These are phyloP conservation scores for Datisca glomerata DNA, from an alignment of 306 rosid species.

Conservation along the genomic window DNA sequence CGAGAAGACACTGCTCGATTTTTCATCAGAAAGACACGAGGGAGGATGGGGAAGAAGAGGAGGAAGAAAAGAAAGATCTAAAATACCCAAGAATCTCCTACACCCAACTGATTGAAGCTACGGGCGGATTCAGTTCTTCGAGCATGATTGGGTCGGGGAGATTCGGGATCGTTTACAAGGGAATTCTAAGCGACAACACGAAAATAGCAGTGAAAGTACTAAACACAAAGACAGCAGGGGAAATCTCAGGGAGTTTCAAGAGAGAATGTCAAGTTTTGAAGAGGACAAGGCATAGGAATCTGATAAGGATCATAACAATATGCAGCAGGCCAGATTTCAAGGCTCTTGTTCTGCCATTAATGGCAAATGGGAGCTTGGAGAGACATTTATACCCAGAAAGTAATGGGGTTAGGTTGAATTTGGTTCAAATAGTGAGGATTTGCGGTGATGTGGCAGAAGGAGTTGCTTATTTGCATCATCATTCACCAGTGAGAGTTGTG, in stretches of 20 bases:
- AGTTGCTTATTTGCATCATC: conserved; percentile 74
- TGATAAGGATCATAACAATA: conserved; percentile 68
- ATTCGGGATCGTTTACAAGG: conserved; percentile 78
- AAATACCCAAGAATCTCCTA: conserved; percentile 74
- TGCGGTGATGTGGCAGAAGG: conserved; percentile 90
- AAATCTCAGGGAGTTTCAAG: conserved; percentile 57
- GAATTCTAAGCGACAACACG: conserved; percentile 57
- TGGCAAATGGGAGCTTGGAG: conserved; percentile 86
- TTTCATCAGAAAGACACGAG: conserved; percentile 18
- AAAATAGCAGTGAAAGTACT: conserved; percentile 79
- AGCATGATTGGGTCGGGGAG: conserved; percentile 67
- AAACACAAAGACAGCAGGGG: conserved; percentile 31
- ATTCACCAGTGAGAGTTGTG: conserved; percentile 65
- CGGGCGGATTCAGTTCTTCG: conserved; percentile 62
- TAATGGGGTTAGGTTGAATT: conserved; percentile 34
- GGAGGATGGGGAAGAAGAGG: conserved; percentile 35
- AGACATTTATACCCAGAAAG: conserved; percentile 60
- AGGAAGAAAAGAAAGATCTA: conserved; percentile 38
- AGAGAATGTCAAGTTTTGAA: conserved; percentile 66
- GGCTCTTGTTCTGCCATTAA: conserved; percentile 85
- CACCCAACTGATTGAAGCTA: conserved; percentile 53
- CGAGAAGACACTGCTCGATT: conserved; percentile 13
- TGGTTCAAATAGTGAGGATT: conserved; percentile 59
- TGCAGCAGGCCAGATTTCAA: conserved; percentile 70
- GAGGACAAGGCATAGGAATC: conserved; percentile 69